Percentiles rank a stretch among this genome's conserved stretches.
Conservation (phyloP, 169 alveolate genomes). For the Pseudocohnilembus persalinus region DNA sequence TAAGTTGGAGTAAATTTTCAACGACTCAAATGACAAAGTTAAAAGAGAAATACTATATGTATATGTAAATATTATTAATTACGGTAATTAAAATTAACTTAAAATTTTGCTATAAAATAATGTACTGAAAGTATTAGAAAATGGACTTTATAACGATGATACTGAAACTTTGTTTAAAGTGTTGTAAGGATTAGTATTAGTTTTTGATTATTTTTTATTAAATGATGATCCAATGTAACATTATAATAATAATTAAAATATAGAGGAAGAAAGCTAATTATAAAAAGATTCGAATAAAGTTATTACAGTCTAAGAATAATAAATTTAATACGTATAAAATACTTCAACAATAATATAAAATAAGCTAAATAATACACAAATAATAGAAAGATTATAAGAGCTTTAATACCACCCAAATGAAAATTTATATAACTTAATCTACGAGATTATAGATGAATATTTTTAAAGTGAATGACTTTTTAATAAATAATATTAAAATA, state of each 20-base stretch:
- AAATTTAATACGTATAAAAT: no score
- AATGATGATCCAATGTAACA: background rate
- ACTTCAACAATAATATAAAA: no score
- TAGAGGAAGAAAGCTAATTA: background rate
- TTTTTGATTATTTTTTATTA: background rate
- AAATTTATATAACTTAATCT: no score
- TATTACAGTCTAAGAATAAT: background rate
- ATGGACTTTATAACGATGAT: background rate
- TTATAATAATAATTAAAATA: no score
- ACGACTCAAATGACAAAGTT: background rate
- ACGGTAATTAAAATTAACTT: background rate
- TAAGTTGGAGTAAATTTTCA: background rate
- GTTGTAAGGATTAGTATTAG: background rate
- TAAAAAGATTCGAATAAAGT: background rate
- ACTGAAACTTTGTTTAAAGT: background rate
- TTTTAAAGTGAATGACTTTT: background rate
- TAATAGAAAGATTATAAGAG: background rate
- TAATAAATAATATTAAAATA: no score
- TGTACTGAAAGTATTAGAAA: background rate
- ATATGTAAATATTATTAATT: background rate
- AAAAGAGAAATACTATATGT: no score
- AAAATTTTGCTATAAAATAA: background rate
- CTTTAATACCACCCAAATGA: background rate
- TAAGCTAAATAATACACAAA: background rate
- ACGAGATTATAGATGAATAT: background rate